Evolutionary conservation across 495 filamentous ascomycete genomes (phyloP), one percentile per base, ranked within the genome.

Genomic region (Staphylotrichum tortipilum): DNA sequence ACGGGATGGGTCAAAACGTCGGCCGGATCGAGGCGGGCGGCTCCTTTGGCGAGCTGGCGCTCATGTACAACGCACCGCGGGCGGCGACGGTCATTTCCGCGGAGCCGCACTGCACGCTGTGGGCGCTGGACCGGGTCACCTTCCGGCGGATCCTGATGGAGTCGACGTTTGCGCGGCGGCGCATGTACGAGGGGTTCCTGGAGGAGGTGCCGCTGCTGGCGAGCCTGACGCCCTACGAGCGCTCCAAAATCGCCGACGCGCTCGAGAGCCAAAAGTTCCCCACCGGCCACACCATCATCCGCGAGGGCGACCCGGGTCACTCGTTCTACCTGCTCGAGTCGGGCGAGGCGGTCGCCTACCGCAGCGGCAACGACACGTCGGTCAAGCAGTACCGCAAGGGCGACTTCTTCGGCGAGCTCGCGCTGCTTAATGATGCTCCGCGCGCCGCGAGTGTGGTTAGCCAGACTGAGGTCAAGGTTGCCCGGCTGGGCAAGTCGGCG

Each of bases 111-210:
- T 88, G 83, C 62, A 91, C 83, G 2, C 78, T 98, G 6, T 98
- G 92, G 92, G 88, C 88, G 11, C 72, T 98, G 36, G 92, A 98
- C 63, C 88, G 92, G 28, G 78, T 97, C 41, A 98, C 92, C 5
- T 98, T 98, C 78, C 88, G 92, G 42, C 88, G 92, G 26, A 97
- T 98, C 58, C 75, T 98, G 46, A 95, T 98, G 94, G 92, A 97
- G 70, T 90, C 86, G 41, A 94, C 92, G 15, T 98, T 95, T 69
- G 86, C 91, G 61, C 86, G 91, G 26, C 82, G 92, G 50, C 85
- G 89, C 55, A 89, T 97, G 82, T 98, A 97, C 65, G 92, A 98
- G 64, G 84, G 82, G 59, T 97, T 98, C 74, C 76, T 98, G n/a
- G 89, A 94, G 63, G 91, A 96, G 68, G 91, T 98, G 5, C 85